Evolutionary conservation across 2,329 filamentous ascomycete species (phyloP).

Genomic region (Fusarium beomiforme): DNA sequence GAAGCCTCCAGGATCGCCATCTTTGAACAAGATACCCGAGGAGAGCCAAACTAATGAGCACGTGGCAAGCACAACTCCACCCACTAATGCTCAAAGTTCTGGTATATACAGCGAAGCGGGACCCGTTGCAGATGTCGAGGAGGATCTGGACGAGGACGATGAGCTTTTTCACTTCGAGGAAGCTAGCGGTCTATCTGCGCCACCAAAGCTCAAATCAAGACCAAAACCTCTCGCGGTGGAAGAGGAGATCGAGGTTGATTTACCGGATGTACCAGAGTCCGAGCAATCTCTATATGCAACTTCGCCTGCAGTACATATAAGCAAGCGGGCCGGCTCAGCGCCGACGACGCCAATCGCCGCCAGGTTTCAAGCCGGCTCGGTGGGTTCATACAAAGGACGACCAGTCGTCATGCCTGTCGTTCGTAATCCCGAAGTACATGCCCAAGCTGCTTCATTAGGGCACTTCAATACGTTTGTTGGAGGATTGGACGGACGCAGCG

Average conservation of each 20-base stretch:
- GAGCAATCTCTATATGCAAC: slow-evolving; percentile 51
- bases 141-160: slow-evolving; percentile 43
- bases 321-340: slow-evolving; percentile 41
- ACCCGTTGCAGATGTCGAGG: slow-evolving; percentile 19
- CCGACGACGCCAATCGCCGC: slow-evolving; percentile 47
- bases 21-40: slow-evolving; percentile 16
- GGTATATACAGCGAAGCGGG: not conserved
- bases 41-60: slow-evolving; percentile 8
- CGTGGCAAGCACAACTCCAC: not conserved
- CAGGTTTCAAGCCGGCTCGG: slow-evolving; percentile 52
- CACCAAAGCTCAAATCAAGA: slow-evolving; percentile 42
- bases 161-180: slow-evolving; percentile 62
- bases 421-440: slow-evolving; percentile 59
- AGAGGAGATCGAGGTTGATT: slow-evolving; percentile 49
- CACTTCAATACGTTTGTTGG: slow-evolving; percentile 63
- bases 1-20: slow-evolving; percentile 31
- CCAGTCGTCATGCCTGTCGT: slow-evolving; percentile 64
- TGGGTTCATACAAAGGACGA: slow-evolving; percentile 65
- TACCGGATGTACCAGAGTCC: slow-evolving; percentile 37
- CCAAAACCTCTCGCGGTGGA: slow-evolving; percentile 43
- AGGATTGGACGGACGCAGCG: slow-evolving; percentile 61
- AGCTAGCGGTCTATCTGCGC: slow-evolving; percentile 46
- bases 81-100: slow-evolving; percentile 4
- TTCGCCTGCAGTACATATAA: slow-evolving; percentile 56
- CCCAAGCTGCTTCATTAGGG: slow-evolving; percentile 59